Conservation (phyloP, 331 rosid species). For the Malus hybrid region DNA sequence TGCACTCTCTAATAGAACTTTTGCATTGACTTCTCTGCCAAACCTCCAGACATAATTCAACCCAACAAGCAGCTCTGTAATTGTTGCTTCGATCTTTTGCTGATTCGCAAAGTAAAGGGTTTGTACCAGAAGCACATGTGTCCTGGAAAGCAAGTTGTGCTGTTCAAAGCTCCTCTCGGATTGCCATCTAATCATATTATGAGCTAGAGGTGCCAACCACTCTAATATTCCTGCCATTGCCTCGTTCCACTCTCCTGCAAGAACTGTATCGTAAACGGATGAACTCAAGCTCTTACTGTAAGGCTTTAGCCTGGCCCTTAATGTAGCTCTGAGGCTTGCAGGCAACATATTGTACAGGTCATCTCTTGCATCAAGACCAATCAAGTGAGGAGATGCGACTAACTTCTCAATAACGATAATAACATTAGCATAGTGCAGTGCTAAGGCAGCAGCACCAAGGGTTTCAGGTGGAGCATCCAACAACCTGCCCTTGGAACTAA, state of each 20-base stretch:
- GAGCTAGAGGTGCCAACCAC: slow-evolving; percentile 97
- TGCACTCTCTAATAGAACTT: slow-evolving; percentile 60
- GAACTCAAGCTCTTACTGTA: slow-evolving; percentile 51
- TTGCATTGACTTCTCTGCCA: slow-evolving; percentile 64
- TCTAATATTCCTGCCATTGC: slow-evolving; percentile 77
- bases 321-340: slow-evolving; percentile 49
- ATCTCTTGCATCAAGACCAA: slow-evolving; percentile 94
- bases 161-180: slow-evolving; percentile 96
- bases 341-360: slow-evolving; percentile 96
- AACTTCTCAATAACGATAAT: slow-evolving; percentile 79
- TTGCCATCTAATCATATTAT: slow-evolving; percentile 95
- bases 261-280: slow-evolving; percentile 50
- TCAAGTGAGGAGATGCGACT: slow-evolving; percentile 91
- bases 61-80: slow-evolving; percentile 92
- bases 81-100: slow-evolving; percentile 63
- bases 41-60: slow-evolving; percentile 91
- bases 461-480: slow-evolving; percentile 76
- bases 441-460: slow-evolving; percentile 84
- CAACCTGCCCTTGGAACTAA: slow-evolving; percentile 40
- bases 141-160: slow-evolving; percentile 62
- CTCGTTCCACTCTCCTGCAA: slow-evolving; percentile 80
- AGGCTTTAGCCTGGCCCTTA: slow-evolving; percentile 74
- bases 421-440: slow-evolving; percentile 93
- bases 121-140: slow-evolving; percentile 82
- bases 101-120: slow-evolving; percentile 85